Evolutionary conservation across 106 monocot species (phyloP), one percentile per base, ranked within the genome.

Genomic region (Hemerocallis citrina): DNA sequence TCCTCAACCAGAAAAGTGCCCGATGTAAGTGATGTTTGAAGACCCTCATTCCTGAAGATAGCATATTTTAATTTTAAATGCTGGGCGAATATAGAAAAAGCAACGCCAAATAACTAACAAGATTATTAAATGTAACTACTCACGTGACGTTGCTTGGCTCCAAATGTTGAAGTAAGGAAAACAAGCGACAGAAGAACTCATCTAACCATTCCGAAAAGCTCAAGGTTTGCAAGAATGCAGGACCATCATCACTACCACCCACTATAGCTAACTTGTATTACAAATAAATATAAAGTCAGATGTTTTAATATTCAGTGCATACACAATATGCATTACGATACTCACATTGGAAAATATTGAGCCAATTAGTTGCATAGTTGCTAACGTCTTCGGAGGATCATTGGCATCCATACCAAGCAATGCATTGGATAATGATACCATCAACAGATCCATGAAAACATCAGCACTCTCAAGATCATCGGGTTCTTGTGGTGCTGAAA

Each of bases 331-430:
- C 24, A 68, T 11, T 34, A 23, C 22, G 12, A 10, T 52, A 74
- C 98, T 67, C 55, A 98, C 98, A 88, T 86, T 98, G 16, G 98
- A 98, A 75, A 92, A 88, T 70, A 98, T 70, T 22, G 98, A 85
- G 48, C 88, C 85, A 74, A 98, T 84, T 35, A 98, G 72, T 72
- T 92, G 92, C 98, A 98, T 92, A n/a, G 88, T 80, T 51, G 92
- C 98, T 58, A 92, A 71, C 40, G 98, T 92, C 72, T 98, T 98
- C 11, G 98, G 98, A 43, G 98, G 98, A 85, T 98, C 98, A 82
- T 98, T 98, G 31, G 98, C 98, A 85, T 98, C 96, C 73, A 98
- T 85, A 46, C 98, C 98, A 55, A 98, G 88, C 66, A 98, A 77
- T 45, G 98, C 84, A 75, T 92, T 92, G 46, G 98, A 98, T 16